phyloP scores from a whole-genome alignment of 768 basidiomycete genomes.

The Termitomyces sp. region DNA sequence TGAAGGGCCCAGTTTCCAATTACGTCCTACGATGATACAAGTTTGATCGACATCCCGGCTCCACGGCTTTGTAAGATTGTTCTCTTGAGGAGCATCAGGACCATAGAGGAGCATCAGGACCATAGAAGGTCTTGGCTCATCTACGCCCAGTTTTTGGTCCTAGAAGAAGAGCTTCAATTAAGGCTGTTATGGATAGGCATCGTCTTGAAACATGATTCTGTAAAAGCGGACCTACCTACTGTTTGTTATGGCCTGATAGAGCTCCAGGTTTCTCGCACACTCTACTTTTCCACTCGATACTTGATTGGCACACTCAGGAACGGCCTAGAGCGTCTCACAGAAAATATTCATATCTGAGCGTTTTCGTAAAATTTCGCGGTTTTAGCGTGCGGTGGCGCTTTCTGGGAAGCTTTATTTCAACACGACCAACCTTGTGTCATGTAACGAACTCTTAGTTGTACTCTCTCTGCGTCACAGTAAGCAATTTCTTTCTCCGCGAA shows the following conservation, averaged over 20 bases:
- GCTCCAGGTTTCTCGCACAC: neutral
- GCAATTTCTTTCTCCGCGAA: neutral
- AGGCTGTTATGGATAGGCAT: conserved; percentile 1
- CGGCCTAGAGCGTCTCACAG: conserved; percentile 1
- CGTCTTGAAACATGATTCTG: neutral
- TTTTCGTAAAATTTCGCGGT: no score
- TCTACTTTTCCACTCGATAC: neutral
- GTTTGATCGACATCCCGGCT: conserved; percentile 9
- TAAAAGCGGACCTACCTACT: neutral
- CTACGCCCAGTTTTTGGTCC: neutral
- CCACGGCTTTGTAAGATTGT: neutral
- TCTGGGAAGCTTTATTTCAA: conserved; percentile 6
- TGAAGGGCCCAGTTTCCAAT: conserved; percentile 3
- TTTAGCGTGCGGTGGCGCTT: no score
- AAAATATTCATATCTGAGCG: neutral
- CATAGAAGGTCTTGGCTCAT: conserved; percentile 8
- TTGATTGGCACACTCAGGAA: neutral
- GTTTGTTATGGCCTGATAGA: conserved; percentile 6
- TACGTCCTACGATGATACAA: conserved; percentile 7
- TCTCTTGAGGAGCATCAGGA: conserved; percentile 6
- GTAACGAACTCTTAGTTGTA: conserved; percentile 4
- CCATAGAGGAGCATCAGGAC: conserved; percentile 8
- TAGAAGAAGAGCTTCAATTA: conserved; percentile 6
- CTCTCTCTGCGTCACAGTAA: conserved; percentile 2
- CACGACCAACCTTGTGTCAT: conserved; percentile 7